These are phyloP conservation scores for Thielaviopsis ethacetica DNA, from an alignment of 2,329 filamentous ascomycete genomes.

Conservation along the genomic window DNA sequence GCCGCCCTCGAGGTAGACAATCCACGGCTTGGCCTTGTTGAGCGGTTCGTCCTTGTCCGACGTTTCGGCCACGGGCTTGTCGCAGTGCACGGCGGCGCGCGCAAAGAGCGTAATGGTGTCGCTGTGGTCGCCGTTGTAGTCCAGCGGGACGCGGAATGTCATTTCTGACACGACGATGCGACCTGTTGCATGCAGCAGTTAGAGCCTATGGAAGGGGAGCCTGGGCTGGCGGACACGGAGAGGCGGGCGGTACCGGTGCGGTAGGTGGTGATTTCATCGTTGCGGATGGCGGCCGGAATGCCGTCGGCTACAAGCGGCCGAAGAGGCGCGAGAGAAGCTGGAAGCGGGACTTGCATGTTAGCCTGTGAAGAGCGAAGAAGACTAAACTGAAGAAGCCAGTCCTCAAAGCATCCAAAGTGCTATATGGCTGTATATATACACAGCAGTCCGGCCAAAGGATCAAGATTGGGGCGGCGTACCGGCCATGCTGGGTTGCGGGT, in stretches of 20 bases:
- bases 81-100: constrained; percentile 51
- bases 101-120: constrained; percentile 61
- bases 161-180: constrained; percentile 63
- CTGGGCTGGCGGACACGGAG: background rate
- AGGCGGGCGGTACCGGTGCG: constrained; percentile 1
- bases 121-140: constrained; percentile 46
- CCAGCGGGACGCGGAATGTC: constrained; percentile 73
- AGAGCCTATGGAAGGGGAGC: background rate
- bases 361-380: background rate
- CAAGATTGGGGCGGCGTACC: background rate
- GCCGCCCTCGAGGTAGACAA: constrained; percentile 71
- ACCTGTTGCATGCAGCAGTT: constrained; percentile 28
- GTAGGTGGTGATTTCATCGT: constrained; percentile 6
- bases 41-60: constrained; percentile 21
- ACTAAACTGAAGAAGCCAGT: background rate
- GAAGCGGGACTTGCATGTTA: background rate
- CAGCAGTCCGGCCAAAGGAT: background rate
- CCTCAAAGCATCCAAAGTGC: no score
- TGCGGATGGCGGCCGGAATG: constrained; percentile 4
- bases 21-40: constrained; percentile 33
- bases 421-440: background rate
- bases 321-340: background rate
- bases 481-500: constrained; percentile 1
- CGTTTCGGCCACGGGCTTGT: constrained; percentile 38
- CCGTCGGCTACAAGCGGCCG: background rate